phyloP scores from a whole-genome alignment of 805 yeast species.

The Wickerhamomyces mucosus region DNA sequence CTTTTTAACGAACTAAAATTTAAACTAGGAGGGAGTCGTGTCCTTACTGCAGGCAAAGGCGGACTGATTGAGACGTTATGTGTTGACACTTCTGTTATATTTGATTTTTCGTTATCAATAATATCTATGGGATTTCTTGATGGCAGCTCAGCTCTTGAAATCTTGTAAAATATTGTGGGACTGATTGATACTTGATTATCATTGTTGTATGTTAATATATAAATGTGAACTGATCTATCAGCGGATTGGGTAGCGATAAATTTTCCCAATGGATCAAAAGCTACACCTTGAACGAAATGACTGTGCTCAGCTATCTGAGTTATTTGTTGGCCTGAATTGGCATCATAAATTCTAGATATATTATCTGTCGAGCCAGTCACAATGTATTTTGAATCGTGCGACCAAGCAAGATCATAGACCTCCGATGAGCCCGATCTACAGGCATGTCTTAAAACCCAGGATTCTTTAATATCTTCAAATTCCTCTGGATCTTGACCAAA shows the following conservation, averaged over 20 bases:
- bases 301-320: constrained; percentile 60
- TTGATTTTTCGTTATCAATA: constrained; percentile 2
- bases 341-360: constrained; percentile 58
- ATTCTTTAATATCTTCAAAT: constrained; percentile 42
- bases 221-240: constrained; percentile 75
- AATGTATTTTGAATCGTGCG: constrained; percentile 68
- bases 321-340: constrained; percentile 45
- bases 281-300: constrained; percentile 92
- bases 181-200: constrained; percentile 16
- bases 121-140: constrained; percentile 8
- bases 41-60: constrained; percentile 36
- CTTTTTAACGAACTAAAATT: constrained; percentile 22
- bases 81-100: background rate
- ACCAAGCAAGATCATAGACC: constrained; percentile 89
- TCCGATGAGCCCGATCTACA: constrained; percentile 60
- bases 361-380: constrained; percentile 94
- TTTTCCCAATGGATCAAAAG: constrained; percentile 86
- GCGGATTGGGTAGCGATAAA: constrained; percentile 83
- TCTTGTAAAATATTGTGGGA: constrained; percentile 36
- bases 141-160: constrained; percentile 53
- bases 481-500: constrained; percentile 44
- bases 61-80: constrained; percentile 1
- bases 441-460: constrained; percentile 60
- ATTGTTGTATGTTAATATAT: constrained; percentile 28
- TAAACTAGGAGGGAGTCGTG: constrained; percentile 15